phyloP scores from a whole-genome alignment of 257 asterid genomes.

The Penstemon newberryi region DNA sequence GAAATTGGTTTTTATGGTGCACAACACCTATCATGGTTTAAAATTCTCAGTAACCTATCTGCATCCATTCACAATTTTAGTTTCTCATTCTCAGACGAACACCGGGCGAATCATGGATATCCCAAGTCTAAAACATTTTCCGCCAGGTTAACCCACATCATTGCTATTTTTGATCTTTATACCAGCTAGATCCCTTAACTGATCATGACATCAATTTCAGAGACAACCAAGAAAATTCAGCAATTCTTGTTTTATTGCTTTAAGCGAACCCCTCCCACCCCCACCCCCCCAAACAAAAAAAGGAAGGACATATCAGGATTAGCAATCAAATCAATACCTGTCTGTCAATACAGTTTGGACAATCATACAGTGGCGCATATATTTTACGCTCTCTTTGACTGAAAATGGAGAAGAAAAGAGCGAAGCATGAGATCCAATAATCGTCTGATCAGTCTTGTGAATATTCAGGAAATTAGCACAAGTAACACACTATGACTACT shows the following conservation, averaged over 20 bases:
- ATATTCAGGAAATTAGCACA: background rate
- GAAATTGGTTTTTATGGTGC: conserved; percentile 7
- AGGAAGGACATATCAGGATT: conserved; percentile 16
- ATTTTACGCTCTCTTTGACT: conserved; percentile 46
- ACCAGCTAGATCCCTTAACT: conserved; percentile 13
- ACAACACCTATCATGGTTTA: conserved; percentile 13
- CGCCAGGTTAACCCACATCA: conserved; percentile 9
- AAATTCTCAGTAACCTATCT: conserved; percentile 22
- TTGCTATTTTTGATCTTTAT: conserved; percentile 1
- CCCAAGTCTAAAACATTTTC: conserved; percentile 1
- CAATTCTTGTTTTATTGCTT: too few species aligned
- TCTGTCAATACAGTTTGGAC: conserved; percentile 46
- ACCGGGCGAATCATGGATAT: background rate
- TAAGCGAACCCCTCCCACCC: too few species aligned
- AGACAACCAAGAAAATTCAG: conserved; percentile 18
- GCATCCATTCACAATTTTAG: conserved; percentile 22
- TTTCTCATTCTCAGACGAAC: conserved; percentile 24
- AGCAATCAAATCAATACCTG: conserved; percentile 40
- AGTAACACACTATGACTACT: conserved; percentile 6
- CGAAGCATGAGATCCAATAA: conserved; percentile 24
- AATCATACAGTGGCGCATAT: conserved; percentile 42
- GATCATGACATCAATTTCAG: conserved; percentile 15
- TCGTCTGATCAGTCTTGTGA: conserved; percentile 14
- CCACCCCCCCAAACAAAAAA: background rate
- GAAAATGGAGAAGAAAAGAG: conserved; percentile 26